These are phyloP conservation scores for Actinomortierella ambigua DNA, from an alignment of 371 early-diverging fungal genomes.

Conservation along the genomic window DNA sequence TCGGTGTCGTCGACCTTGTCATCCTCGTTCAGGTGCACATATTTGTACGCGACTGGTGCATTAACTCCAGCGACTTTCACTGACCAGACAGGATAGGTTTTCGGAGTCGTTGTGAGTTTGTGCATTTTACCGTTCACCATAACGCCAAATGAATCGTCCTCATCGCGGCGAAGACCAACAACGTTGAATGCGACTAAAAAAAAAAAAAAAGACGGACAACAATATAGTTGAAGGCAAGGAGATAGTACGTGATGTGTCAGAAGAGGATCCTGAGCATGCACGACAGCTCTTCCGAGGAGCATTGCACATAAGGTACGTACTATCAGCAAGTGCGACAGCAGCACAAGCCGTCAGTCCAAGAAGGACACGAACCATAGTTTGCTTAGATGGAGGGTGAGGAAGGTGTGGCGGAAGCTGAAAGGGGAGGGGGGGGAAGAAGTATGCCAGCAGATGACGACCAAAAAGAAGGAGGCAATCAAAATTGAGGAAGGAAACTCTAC, in stretches of 20 bases:
- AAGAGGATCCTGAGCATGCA: too few species aligned
- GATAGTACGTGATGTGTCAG: background rate
- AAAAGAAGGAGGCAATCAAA: too few species aligned
- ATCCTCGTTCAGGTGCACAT: constrained; percentile 21
- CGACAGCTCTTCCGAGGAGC: too few species aligned
- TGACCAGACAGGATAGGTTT: constrained; percentile 41
- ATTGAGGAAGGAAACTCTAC: too few species aligned
- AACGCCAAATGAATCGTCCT: constrained; percentile 24
- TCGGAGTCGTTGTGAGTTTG: constrained; percentile 22
- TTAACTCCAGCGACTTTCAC: constrained; percentile 31
- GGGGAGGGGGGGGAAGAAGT: too few species aligned
- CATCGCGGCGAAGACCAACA: constrained; percentile 25
- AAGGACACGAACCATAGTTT: constrained; percentile 30
- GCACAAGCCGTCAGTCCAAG: constrained; percentile 39
- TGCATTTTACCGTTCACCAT: constrained; percentile 32
- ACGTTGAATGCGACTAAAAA: constrained; percentile 46
- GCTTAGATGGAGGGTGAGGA: too few species aligned
- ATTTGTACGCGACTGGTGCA: constrained; percentile 31
- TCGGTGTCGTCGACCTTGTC: constrained; percentile 18
- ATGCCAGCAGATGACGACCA: too few species aligned
- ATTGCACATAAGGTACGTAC: constrained; percentile 17
- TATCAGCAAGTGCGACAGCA: constrained; percentile 35
- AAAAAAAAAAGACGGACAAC: too few species aligned
- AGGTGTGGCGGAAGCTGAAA: too few species aligned
- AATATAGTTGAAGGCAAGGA: too few species aligned